A percentile compares a stretch with the other conserved stretches of the same genome.
phyloP scores from a whole-genome alignment of 495 filamentous ascomycete genomes.

The Hyaloscypha bicolor region DNA sequence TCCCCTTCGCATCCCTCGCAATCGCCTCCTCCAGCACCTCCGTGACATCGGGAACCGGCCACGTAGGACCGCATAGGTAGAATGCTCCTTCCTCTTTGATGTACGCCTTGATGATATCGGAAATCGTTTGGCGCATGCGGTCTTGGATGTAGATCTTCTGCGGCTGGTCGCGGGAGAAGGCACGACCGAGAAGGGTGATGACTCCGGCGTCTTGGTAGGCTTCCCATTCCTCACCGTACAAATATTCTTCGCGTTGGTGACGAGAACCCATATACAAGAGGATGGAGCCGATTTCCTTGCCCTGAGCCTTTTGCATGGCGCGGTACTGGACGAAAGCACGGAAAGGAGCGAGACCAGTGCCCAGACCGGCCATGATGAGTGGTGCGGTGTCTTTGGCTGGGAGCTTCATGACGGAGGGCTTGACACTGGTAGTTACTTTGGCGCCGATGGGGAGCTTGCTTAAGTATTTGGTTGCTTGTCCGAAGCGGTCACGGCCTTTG shows the following conservation, averaged over 20 bases:
- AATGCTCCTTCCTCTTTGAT: slow-evolving; percentile 86
- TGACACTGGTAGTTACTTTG: slow-evolving; percentile 85
- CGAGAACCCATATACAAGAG: slow-evolving; percentile 96
- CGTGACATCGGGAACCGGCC: slow-evolving; percentile 99
- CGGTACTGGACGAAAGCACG: slow-evolving; percentile 98
- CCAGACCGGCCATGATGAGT: slow-evolving; percentile 99
- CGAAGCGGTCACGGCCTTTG: slow-evolving; percentile 85
- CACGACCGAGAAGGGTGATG: slow-evolving; percentile 89
- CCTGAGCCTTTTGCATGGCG: slow-evolving; percentile 92
- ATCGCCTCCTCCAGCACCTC: slow-evolving; percentile 93
- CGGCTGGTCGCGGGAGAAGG: slow-evolving; percentile 95
- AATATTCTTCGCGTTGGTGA: slow-evolving; percentile 97
- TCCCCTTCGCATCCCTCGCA: slow-evolving; percentile 66
- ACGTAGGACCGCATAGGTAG: slow-evolving; percentile 96
- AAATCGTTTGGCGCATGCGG: slow-evolving; percentile 85
- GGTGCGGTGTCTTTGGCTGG: slow-evolving; percentile 82
- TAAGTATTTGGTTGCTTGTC: slow-evolving; percentile 89
- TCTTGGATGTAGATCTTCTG: slow-evolving; percentile 99
- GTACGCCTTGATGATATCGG: slow-evolving; percentile 88
- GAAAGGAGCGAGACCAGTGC: slow-evolving; percentile 96
- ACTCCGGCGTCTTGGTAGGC: slow-evolving; percentile 94
- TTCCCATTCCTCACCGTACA: slow-evolving; percentile 99
- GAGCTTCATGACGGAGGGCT: slow-evolving; percentile 95
- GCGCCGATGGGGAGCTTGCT: slow-evolving; percentile 71
- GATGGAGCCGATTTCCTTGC: slow-evolving; percentile 90